Evolutionary conservation across 257 asterid genomes (phyloP), one percentile per base, ranked within the genome.

Genomic region (Plectranthus barbatus): DNA sequence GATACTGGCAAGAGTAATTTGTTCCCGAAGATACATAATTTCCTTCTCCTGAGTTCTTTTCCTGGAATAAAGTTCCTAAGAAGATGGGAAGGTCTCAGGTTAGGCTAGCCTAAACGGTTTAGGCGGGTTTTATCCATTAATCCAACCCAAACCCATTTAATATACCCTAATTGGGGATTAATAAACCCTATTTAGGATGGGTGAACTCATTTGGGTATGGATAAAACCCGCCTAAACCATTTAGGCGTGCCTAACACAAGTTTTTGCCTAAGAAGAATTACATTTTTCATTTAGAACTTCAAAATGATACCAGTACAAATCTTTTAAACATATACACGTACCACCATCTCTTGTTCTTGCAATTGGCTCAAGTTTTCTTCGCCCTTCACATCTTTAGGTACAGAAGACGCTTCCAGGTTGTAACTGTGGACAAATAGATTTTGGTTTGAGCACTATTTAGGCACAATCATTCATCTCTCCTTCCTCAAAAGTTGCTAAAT

Each of bases 1-100:
- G 64, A 87, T 75, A 77, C 96, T 89, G 37, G 99, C 94, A 74
- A 64, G 77, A 68, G 93, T 86, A 80, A 90, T 82, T 75, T 83
- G 91, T 75, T 85, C 91, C 47, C 83, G 81, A 66, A 90, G 95
- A 76, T 64, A 18, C 76, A 64, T 64, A 65, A 90, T 87, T 77
- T 90, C 96, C 67, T 80, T 77, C 77, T 83, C 82, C 69, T 81
- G 86, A 69, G 82, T 86, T 66, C 84, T 83, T 56, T 76, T 82
- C 67, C 73, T 78, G 56, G 87, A 85, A 75, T 69, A 54, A 34
- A 87, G 95, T 66, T 80, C 95, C 96, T 90, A 67, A 51, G n/a
- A n/a, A n/a, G n/a, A n/a, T n/a, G n/a, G n/a, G n/a, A n/a, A n/a
- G n/a, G n/a, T n/a, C n/a, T n/a, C n/a, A n/a, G n/a, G n/a, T n/a